phyloP scores from a whole-genome alignment of 306 rosid genomes.

The Rubus parviflorus region DNA sequence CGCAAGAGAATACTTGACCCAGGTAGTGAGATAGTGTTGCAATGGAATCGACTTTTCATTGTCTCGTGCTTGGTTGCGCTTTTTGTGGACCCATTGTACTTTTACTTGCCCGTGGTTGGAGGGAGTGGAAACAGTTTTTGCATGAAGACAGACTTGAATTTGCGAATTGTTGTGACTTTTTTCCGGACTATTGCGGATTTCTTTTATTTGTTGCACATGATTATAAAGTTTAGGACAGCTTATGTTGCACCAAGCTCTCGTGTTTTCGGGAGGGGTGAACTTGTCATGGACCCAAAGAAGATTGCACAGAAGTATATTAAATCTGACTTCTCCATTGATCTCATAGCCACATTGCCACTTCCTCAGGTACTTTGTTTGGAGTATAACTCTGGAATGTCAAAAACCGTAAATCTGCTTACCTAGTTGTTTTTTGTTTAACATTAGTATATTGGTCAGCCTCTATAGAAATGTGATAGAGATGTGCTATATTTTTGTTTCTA shows the following conservation, averaged over 20 bases:
- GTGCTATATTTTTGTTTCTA: not conserved
- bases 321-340: slow-evolving; percentile 94
- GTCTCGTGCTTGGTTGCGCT: slow-evolving; percentile 81
- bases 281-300: slow-evolving; percentile 91
- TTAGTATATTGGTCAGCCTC: not conserved
- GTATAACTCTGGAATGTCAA: slow-evolving; percentile 3
- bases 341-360: slow-evolving; percentile 87
- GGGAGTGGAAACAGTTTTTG: slow-evolving; percentile 46
- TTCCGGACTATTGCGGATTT: slow-evolving; percentile 83
- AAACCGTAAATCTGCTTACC: slow-evolving; percentile 13
- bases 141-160: slow-evolving; percentile 63
- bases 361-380: slow-evolving; percentile 68
- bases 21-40: slow-evolving; percentile 75
- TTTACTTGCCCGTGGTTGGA: slow-evolving; percentile 69
- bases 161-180: slow-evolving; percentile 77
- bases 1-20: slow-evolving; percentile 84
- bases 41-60: slow-evolving; percentile 90
- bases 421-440: slow-evolving; percentile 19
- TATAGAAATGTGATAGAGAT: too few relatives aligned
- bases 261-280: slow-evolving; percentile 97
- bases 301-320: slow-evolving; percentile 75
- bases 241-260: slow-evolving; percentile 92
- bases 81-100: slow-evolving; percentile 81
- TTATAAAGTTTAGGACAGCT: slow-evolving; percentile 92
- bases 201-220: slow-evolving; percentile 77